phyloP scores from a whole-genome alignment of 805 yeast species.

The Candida ulmi region DNA sequence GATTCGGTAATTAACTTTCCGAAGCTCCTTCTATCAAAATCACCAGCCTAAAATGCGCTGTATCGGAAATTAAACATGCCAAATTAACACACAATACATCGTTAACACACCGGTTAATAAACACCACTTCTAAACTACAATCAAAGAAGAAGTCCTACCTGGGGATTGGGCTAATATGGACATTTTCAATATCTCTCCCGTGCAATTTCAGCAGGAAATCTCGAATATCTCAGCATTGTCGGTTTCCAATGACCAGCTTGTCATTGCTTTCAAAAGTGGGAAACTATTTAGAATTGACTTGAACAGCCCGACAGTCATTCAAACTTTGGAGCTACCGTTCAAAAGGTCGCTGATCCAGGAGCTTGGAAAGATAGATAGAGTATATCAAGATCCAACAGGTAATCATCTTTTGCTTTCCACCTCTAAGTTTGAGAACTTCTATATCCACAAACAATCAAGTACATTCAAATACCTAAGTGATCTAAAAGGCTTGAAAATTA shows the following conservation, averaged over 20 bases:
- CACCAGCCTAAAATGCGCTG: too few species aligned
- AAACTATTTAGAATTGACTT: slow-evolving; percentile 59
- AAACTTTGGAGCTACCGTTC: slow-evolving; percentile 30
- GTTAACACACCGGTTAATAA: too few species aligned
- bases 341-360: slow-evolving; percentile 20
- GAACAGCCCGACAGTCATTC: slow-evolving; percentile 57
- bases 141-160: too few species aligned
- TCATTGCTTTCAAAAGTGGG: slow-evolving; percentile 48
- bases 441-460: slow-evolving; percentile 35
- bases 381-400: slow-evolving; percentile 49
- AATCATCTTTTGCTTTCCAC: slow-evolving; percentile 47
- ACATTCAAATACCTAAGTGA: slow-evolving; percentile 39
- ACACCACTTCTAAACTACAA: too few species aligned
- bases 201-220: slow-evolving; percentile 47
- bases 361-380: slow-evolving; percentile 25
- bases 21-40: too few species aligned
- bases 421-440: slow-evolving; percentile 39
- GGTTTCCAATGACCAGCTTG: slow-evolving; percentile 51
- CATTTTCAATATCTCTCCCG: slow-evolving; percentile 30
- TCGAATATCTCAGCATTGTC: slow-evolving; percentile 42
- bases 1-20: slow-evolving; percentile 5
- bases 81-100: too few species aligned
- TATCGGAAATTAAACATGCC: neutral
- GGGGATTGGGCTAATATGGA: slow-evolving; percentile 4
- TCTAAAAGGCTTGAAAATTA: slow-evolving; percentile 39